Evolutionary conservation across 352 stramenopile species (phyloP).

Genomic region (Globisporangium yorkense): DNA sequence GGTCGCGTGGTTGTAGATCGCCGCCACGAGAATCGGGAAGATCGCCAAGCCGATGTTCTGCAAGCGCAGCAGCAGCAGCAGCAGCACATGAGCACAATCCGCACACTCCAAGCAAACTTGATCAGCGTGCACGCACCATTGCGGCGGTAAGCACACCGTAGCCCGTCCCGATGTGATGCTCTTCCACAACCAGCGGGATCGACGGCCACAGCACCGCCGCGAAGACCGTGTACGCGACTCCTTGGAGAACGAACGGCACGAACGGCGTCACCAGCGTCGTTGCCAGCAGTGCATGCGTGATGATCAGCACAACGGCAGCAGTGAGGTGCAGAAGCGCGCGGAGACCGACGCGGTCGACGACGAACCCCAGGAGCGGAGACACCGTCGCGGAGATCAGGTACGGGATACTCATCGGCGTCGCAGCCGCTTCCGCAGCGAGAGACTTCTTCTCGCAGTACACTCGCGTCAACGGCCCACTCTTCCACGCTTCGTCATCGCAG

Average conservation of each 20-base stretch:
- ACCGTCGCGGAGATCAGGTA: conserved; percentile 90
- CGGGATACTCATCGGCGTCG: conserved; percentile 89
- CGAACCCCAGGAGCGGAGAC: conserved; percentile 86
- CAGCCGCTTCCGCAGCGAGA: conserved; percentile 55
- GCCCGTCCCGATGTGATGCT: conserved; percentile 15
- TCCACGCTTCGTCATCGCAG: conserved; percentile 74
- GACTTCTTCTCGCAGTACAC: conserved; percentile 60
- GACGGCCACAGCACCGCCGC: conserved; percentile 70
- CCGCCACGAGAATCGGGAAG: conserved; percentile 52
- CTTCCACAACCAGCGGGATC: conserved; percentile 26
- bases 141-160: conserved; percentile 13
- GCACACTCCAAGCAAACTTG: not conserved
- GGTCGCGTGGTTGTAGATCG: conserved; percentile 30
- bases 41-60: conserved; percentile 62
- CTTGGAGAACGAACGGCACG: conserved; percentile 61
- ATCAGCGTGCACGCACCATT: conserved; percentile 4
- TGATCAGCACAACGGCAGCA: conserved; percentile 66
- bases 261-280: conserved; percentile 38
- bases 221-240: conserved; percentile 78
- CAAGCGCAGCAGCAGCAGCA: not conserved
- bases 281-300: conserved; percentile 82
- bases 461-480: conserved; percentile 45
- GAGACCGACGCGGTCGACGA: conserved; percentile 87
- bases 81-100: conserved; percentile 24
- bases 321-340: conserved; percentile 78